Conservation (phyloP, 1,284 basidiomycete species). For the Ganoderma boninense region DNA sequence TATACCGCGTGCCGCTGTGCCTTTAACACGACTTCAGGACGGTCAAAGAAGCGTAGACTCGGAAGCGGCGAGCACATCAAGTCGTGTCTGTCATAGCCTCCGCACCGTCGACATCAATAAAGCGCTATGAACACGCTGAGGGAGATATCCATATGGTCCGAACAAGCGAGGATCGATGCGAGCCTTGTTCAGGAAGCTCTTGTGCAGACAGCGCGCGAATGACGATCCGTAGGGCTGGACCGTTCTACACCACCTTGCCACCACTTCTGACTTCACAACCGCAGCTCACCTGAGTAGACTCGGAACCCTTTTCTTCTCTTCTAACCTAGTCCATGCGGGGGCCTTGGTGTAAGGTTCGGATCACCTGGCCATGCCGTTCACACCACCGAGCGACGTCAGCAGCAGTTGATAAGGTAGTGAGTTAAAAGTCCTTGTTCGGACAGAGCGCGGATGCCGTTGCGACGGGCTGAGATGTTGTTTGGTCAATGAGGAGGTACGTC, state of each 20-base stretch:
- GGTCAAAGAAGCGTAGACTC: background rate
- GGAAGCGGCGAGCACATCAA: background rate
- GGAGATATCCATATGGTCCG: constrained; percentile 10
- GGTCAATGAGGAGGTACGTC: background rate
- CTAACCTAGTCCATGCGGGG: background rate
- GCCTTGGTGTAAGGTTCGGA: background rate
- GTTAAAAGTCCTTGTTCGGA: background rate
- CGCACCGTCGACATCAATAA: background rate
- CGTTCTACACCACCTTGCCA: background rate
- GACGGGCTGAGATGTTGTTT: background rate
- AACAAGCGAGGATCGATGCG: constrained; percentile 16
- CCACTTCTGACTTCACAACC: background rate
- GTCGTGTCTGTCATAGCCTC: background rate
- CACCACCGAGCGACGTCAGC: background rate
- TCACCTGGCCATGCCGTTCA: background rate
- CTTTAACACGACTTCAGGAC: background rate
- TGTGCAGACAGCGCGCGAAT: background rate
- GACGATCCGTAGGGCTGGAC: constrained; percentile 4
- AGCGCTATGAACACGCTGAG: background rate
- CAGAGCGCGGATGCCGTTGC: background rate
- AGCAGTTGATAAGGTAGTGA: background rate
- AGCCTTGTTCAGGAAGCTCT: constrained; percentile 1
- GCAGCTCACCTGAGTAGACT: constrained; percentile 7
- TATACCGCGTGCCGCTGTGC: background rate
- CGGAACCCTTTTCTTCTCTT: constrained; percentile 1